Evolutionary conservation across 208 protist genomes (phyloP).

Genomic region (Acanthamoeba healyi): DNA sequence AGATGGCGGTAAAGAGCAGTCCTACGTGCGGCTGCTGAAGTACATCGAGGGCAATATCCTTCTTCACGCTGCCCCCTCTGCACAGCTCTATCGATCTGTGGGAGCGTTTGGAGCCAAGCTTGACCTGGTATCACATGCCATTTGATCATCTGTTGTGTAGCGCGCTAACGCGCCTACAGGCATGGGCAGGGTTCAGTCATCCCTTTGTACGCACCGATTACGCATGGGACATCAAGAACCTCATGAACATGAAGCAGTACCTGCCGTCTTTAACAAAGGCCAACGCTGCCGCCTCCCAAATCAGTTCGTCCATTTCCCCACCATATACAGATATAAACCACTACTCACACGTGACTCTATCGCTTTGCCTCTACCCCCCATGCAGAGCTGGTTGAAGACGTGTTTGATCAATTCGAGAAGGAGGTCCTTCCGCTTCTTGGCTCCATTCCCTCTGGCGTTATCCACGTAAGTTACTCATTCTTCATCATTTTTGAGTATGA

Average conservation of each 20-base stretch:
- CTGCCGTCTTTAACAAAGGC: not conserved
- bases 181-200: not conserved
- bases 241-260: conserved; percentile 50
- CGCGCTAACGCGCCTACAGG: not conserved
- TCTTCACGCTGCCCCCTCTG: not conserved
- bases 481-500: not conserved
- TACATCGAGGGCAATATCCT: conserved; percentile 15
- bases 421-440: conserved; percentile 2
- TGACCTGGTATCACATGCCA: not conserved
- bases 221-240: conserved; percentile 41
- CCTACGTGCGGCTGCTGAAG: not conserved
- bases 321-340: too few relatives aligned
- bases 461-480: not conserved
- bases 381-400: conserved; percentile 37
- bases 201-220: conserved; percentile 31
- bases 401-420: conserved; percentile 65
- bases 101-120: not conserved
- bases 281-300: not conserved
- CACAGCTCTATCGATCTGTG: not conserved
- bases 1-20: not conserved
- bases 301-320: not conserved
- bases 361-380: not conserved
- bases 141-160: not conserved
- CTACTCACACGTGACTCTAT: not conserved
- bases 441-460: not conserved